phyloP scores from a whole-genome alignment of 208 protist species.

The Trypanosoma avium region DNA sequence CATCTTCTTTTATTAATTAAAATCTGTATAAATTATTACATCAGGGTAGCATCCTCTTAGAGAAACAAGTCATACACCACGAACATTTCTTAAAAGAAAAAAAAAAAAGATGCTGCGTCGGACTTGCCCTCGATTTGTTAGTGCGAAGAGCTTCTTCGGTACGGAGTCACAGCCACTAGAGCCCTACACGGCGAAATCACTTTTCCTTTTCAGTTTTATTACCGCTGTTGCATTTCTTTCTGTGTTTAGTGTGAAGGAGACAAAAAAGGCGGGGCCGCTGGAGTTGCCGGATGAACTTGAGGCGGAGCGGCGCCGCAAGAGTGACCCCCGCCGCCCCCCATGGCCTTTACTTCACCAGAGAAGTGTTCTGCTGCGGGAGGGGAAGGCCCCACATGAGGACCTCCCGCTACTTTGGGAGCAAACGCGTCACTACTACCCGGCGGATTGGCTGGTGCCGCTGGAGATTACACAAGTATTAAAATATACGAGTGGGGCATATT shows the following conservation, averaged over 20 bases:
- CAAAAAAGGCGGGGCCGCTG: conserved; percentile 75
- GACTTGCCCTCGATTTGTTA: conserved; percentile 44
- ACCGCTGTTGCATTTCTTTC: conserved; percentile 65
- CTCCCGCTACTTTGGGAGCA: conserved; percentile 83
- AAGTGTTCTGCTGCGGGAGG: conserved; percentile 77
- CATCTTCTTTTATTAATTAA: too few relatives aligned
- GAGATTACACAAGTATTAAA: conserved; percentile 87
- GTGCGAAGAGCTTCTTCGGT: conserved; percentile 53
- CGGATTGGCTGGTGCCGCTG: conserved; percentile 83
- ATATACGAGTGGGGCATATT: conserved; percentile 72
- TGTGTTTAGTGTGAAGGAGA: conserved; percentile 75
- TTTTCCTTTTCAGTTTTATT: conserved; percentile 83
- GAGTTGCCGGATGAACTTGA: conserved; percentile 73
- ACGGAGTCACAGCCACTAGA: conserved; percentile 46
- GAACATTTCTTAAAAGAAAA: conserved; percentile 11
- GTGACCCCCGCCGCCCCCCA: conserved; percentile 75
- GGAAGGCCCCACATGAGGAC: conserved; percentile 69
- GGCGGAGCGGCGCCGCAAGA: conserved; percentile 56
- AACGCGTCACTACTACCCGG: conserved; percentile 80
- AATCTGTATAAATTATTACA: too few relatives aligned
- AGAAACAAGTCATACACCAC: too few relatives aligned
- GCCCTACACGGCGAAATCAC: conserved; percentile 81
- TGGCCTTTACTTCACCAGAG: conserved; percentile 87
- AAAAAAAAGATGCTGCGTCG: conserved; percentile 49
- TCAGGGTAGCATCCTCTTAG: too few relatives aligned